Conservation (phyloP, 176 grass and related monocot species). For the Tillandsia fasciculata region DNA sequence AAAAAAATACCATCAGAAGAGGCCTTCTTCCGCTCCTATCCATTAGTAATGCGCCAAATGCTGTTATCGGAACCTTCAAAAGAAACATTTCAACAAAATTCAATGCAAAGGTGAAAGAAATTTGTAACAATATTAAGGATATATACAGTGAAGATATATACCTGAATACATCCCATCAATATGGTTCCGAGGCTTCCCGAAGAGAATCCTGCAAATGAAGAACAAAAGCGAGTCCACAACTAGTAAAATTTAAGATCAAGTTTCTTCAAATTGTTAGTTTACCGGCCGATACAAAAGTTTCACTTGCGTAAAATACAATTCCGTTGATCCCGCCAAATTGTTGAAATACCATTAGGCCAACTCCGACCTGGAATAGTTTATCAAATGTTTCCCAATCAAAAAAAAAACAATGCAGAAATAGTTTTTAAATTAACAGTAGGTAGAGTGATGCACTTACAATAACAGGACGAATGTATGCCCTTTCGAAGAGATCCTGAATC, state of each 20-base stretch:
- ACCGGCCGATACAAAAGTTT: constrained; percentile 66
- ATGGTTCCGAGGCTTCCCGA: constrained; percentile 56
- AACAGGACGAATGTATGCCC: constrained; percentile 31
- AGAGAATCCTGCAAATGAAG: constrained; percentile 35
- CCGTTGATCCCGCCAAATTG: constrained; percentile 59
- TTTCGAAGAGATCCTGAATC: constrained; percentile 42
- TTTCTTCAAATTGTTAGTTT: constrained; percentile 1
- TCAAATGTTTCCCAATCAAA: not conserved
- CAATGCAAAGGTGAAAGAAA: not conserved
- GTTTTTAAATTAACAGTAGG: not conserved
- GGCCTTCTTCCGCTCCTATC: constrained; percentile 47
- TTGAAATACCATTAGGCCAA: constrained; percentile 62
- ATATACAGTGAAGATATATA: constrained; percentile 6
- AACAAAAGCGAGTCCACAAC: not conserved
- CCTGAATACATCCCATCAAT: constrained; percentile 45
- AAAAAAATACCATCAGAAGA: constrained; percentile 33
- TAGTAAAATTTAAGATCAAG: not conserved
- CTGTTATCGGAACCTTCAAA: constrained; percentile 33
- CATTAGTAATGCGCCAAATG: constrained; percentile 41
- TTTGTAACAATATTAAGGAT: constrained; percentile 12
- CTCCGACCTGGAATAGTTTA: constrained; percentile 20
- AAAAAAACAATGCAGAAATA: not conserved
- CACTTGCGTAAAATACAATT: constrained; percentile 51
- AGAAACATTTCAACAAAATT: not conserved
- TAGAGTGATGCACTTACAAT: constrained; percentile 24